Evolutionary conservation across 441 rosid genomes (phyloP).

Genomic region (Gossypium davidsonii): DNA sequence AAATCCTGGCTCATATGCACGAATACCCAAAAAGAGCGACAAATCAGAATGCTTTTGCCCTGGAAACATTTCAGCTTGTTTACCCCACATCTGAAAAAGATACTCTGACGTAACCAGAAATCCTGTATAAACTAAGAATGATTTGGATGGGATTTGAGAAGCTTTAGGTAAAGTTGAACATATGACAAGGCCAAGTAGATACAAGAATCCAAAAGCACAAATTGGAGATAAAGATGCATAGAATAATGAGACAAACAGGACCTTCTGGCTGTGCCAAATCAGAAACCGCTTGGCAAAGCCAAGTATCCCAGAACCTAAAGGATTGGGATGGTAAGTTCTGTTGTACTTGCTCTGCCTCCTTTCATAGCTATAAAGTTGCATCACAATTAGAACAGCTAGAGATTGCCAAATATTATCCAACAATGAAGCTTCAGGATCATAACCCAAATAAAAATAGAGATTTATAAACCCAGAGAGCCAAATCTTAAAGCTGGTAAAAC

Average conservation of each 20-base stretch:
- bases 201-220: conserved; percentile 80
- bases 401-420: conserved; percentile 93
- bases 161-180: conserved; percentile 83
- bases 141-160: conserved; percentile 83
- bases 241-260: conserved; percentile 71
- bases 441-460: conserved; percentile 76
- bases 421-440: conserved; percentile 62
- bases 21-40: conserved; percentile 72
- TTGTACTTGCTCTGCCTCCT: conserved; percentile 84
- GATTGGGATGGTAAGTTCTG: conserved; percentile 43
- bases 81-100: conserved; percentile 97
- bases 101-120: conserved; percentile 69
- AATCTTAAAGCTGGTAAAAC: conserved; percentile 65
- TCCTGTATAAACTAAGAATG: conserved; percentile 70
- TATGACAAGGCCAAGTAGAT: conserved; percentile 74
- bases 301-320: conserved; percentile 52
- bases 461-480: conserved; percentile 74
- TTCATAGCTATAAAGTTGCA: conserved; percentile 99
- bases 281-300: conserved; percentile 74
- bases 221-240: conserved; percentile 82
- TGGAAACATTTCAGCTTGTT: conserved; percentile 91
- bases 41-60: conserved; percentile 71
- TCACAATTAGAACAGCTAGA: conserved; percentile 86
- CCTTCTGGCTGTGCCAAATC: conserved; percentile 94
- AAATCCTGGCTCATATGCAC: conserved; percentile 63